Evolutionary conservation across 2,329 filamentous ascomycete species (phyloP).

Genomic region (Verticillium tricorpus): DNA sequence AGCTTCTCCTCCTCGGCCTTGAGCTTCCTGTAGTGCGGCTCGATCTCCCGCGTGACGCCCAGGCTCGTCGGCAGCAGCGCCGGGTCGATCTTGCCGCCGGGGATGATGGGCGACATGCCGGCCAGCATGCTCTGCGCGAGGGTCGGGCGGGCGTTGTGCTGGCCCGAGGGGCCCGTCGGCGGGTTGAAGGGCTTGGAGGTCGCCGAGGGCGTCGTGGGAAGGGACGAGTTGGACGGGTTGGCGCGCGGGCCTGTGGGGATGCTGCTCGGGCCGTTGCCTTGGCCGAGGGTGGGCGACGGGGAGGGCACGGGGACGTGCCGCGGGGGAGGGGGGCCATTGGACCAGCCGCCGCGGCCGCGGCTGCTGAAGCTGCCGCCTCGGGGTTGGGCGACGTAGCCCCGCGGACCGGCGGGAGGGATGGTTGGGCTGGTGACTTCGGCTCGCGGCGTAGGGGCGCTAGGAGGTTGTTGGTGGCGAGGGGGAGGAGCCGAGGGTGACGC

Average conservation of each 20-base stretch:
- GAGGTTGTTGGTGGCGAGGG: constrained; percentile 27
- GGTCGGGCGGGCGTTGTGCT: constrained; percentile 30
- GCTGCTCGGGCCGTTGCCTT: constrained; percentile 25
- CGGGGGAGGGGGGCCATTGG: constrained; percentile 12
- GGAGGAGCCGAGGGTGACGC: constrained; percentile 28
- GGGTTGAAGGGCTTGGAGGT: constrained; percentile 48
- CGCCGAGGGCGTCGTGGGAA: neutral
- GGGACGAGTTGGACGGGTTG: constrained; percentile 26
- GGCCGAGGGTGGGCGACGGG: constrained; percentile 29
- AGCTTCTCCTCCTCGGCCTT: constrained; percentile 55
- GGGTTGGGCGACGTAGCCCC: constrained; percentile 44
- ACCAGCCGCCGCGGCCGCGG: constrained; percentile 44
- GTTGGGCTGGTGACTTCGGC: constrained; percentile 40
- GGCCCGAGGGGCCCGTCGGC: constrained; percentile 46
- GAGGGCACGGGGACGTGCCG: constrained; percentile 26
- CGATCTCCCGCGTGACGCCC: constrained; percentile 49
- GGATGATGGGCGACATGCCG: constrained; percentile 45
- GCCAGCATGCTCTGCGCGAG: constrained; percentile 49
- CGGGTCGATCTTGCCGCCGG: constrained; percentile 51
- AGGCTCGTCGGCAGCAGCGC: constrained; percentile 33
- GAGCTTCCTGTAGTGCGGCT: constrained; percentile 48
- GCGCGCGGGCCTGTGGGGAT: constrained; percentile 47
- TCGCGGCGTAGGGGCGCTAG: constrained; percentile 23
- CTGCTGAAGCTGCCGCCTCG: constrained; percentile 38
- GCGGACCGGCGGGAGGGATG: constrained; percentile 48